Evolutionary conservation across 768 basidiomycete genomes (phyloP).

Genomic region (Solioccasus polychromus): DNA sequence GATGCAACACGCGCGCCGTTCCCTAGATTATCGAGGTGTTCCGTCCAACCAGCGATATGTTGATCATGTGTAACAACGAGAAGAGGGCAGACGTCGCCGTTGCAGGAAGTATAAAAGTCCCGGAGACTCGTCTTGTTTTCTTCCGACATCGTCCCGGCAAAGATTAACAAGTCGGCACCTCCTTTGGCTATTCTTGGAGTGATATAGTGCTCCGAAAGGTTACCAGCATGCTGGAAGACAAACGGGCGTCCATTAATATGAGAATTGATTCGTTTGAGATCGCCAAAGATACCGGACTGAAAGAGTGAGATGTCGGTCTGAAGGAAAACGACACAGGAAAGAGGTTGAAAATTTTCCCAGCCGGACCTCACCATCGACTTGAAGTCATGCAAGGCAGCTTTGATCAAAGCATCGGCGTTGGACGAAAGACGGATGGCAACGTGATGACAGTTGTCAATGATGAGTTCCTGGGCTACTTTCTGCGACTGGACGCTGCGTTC

Average conservation of each 20-base stretch:
- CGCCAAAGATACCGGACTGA: slow-evolving; percentile 12
- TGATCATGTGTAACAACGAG: slow-evolving; percentile 16
- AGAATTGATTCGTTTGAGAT: slow-evolving; percentile 15
- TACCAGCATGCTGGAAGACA: slow-evolving; percentile 18
- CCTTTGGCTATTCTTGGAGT: slow-evolving; percentile 20
- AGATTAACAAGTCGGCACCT: slow-evolving; percentile 24
- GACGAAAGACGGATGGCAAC: slow-evolving; percentile 14
- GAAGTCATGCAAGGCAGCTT: slow-evolving; percentile 25
- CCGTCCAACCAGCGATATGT: slow-evolving; percentile 11
- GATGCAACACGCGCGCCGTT: slow-evolving; percentile 14
- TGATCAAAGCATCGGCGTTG: slow-evolving; percentile 21
- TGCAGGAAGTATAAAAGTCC: slow-evolving; percentile 15
- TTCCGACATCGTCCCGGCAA: slow-evolving; percentile 11
- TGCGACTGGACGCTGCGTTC: slow-evolving; percentile 22
- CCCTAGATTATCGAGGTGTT: slow-evolving; percentile 6
- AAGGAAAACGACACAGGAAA: slow-evolving; percentile 18
- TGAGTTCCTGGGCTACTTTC: slow-evolving; percentile 17
- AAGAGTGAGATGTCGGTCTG: slow-evolving; percentile 16
- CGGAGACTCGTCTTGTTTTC: slow-evolving; percentile 8
- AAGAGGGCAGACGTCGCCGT: slow-evolving; percentile 25
- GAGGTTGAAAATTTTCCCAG: slow-evolving; percentile 21
- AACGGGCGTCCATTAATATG: slow-evolving; percentile 24
- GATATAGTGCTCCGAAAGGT: slow-evolving; percentile 14
- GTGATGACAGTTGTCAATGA: slow-evolving; percentile 19
- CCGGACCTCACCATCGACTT: slow-evolving; percentile 25